phyloP scores from a whole-genome alignment of 805 yeast genomes.

The Saturnispora quitensis region DNA sequence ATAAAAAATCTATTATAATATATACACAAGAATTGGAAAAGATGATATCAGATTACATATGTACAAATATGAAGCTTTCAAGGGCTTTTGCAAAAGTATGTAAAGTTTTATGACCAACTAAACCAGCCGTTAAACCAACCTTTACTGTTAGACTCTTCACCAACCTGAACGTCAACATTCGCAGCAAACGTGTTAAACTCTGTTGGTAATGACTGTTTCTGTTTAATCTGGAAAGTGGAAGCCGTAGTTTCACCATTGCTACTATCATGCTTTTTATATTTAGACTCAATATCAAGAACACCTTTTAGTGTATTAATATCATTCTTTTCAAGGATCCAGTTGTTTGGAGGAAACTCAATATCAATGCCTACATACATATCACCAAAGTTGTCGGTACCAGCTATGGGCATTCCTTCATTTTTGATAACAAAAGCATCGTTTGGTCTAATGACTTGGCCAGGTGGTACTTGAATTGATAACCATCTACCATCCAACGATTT shows the following conservation, averaged over 20 bases:
- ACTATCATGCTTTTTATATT: slow-evolving; percentile 16
- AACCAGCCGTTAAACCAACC: slow-evolving; percentile 23
- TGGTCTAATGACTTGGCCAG: slow-evolving; percentile 77
- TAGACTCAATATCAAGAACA: slow-evolving; percentile 29
- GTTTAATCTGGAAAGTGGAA: slow-evolving; percentile 18
- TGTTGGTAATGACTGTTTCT: slow-evolving; percentile 20
- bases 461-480: slow-evolving; percentile 52
- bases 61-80: neutral
- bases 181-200: slow-evolving; percentile 23
- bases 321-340: slow-evolving; percentile 71
- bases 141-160: slow-evolving; percentile 20
- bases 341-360: slow-evolving; percentile 75
- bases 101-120: slow-evolving; percentile 7
- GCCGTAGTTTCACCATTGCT: slow-evolving; percentile 16
- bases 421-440: slow-evolving; percentile 55
- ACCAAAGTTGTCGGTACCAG: slow-evolving; percentile 35
- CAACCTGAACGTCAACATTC: slow-evolving; percentile 19
- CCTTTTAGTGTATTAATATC: slow-evolving; percentile 49
- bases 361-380: slow-evolving; percentile 62
- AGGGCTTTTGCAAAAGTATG: neutral
- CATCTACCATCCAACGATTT: slow-evolving; percentile 77
- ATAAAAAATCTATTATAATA: neutral
- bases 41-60: neutral
- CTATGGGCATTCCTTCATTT: slow-evolving; percentile 79
- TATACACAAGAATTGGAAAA: neutral